These are phyloP conservation scores for Aspergillus sergii DNA, from an alignment of 2,329 filamentous ascomycete species.

Conservation along the genomic window DNA sequence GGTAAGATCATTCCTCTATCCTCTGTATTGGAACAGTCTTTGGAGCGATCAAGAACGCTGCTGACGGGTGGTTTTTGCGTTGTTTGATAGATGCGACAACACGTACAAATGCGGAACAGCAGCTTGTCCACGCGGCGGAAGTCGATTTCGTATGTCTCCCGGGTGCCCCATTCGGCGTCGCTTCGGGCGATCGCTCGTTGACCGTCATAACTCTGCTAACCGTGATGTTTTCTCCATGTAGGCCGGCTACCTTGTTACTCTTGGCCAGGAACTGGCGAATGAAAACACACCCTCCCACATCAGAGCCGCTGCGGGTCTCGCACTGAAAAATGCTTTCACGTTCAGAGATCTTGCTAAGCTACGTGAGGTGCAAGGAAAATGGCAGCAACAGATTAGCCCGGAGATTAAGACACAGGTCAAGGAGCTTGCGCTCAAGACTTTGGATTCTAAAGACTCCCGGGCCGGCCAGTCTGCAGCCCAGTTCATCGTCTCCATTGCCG, in stretches of 20 bases:
- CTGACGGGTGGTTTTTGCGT: constrained; percentile 35
- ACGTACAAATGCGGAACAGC: constrained; percentile 89
- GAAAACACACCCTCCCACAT: constrained; percentile 81
- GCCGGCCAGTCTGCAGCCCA: constrained; percentile 90
- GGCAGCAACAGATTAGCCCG: constrained; percentile 79
- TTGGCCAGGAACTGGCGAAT: constrained; percentile 93
- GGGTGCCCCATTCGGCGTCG: constrained; percentile 30
- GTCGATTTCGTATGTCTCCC: constrained; percentile 80
- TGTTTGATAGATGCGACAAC: constrained; percentile 73
- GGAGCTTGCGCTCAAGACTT: constrained; percentile 83
- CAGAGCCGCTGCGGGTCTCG: constrained; percentile 90
- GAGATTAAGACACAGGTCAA: constrained; percentile 87
- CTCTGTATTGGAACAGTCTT: not conserved
- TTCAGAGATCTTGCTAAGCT: constrained; percentile 86
- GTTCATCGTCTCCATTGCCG: constrained; percentile 91
- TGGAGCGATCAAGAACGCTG: constrained; percentile 10
- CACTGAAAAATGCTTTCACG: constrained; percentile 97
- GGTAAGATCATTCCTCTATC: constrained; percentile 56
- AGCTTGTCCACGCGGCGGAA: constrained; percentile 89
- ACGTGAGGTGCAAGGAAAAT: constrained; percentile 89
- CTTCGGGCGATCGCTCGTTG: constrained; percentile 1
- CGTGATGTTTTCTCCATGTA: constrained; percentile 46
- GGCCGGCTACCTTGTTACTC: constrained; percentile 89
- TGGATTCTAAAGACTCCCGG: constrained; percentile 75
- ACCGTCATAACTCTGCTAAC: constrained; percentile 19